Conservation (phyloP, 2,329 filamentous ascomycete species). For the Exophiala mesophila region DNA sequence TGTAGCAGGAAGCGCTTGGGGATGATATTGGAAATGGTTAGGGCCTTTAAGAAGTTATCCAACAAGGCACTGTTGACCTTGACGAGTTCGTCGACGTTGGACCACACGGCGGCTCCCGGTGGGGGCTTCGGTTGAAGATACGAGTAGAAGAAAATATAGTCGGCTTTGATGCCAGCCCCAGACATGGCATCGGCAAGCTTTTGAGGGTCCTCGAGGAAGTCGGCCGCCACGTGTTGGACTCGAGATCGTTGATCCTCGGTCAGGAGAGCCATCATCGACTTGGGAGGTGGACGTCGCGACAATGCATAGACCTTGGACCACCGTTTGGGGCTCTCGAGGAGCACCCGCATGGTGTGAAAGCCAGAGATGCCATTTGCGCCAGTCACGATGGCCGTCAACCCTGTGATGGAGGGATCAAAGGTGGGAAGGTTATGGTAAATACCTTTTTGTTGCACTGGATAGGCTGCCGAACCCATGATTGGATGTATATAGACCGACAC, state of each 20-base stretch:
- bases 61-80: constrained; percentile 44
- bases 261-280: constrained; percentile 30
- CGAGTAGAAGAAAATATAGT: constrained; percentile 52
- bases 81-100: constrained; percentile 47
- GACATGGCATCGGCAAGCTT: constrained; percentile 28
- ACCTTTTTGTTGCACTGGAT: constrained; percentile 30
- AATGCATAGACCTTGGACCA: constrained; percentile 52
- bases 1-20: constrained; percentile 48
- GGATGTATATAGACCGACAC: too few species aligned
- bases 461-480: constrained; percentile 27
- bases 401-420: constrained; percentile 39
- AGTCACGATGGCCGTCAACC: constrained; percentile 49
- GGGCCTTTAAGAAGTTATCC: constrained; percentile 44
- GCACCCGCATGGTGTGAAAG: constrained; percentile 47
- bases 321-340: constrained; percentile 40
- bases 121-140: constrained; percentile 50
- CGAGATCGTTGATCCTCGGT: constrained; percentile 34
- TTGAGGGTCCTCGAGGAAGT: constrained; percentile 31
- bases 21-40: constrained; percentile 39
- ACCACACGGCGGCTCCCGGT: constrained; percentile 43
- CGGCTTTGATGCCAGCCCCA: constrained; percentile 24
- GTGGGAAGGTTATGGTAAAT: constrained; percentile 50
- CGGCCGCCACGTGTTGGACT: constrained; percentile 41
- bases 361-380: constrained; percentile 53
- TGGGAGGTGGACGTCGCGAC: constrained; percentile 41